Conservation (phyloP, 495 filamentous ascomycete genomes). For the Penicillium waksmanii region DNA sequence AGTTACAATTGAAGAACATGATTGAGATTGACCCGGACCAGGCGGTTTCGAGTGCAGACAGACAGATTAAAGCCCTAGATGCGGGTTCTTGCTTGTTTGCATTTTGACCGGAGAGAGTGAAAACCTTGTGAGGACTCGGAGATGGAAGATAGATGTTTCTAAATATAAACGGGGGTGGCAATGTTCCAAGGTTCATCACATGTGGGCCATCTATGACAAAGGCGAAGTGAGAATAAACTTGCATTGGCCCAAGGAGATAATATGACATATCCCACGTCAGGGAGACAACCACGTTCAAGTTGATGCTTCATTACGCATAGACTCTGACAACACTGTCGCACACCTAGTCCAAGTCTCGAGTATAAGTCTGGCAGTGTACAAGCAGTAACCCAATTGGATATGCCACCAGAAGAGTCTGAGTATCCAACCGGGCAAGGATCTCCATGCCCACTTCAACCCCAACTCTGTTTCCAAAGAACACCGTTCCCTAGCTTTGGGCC, state of each 20-base stretch:
- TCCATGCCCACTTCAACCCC: conserved; percentile 6
- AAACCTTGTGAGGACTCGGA: background rate
- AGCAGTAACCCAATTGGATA: conserved; percentile 8
- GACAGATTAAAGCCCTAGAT: conserved; percentile 23
- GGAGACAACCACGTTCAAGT: background rate
- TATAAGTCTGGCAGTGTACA: too few species aligned
- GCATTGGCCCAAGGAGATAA: background rate
- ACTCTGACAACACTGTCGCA: background rate
- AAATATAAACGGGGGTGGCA: background rate
- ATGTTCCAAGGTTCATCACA: conserved; percentile 2
- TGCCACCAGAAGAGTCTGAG: conserved; percentile 2
- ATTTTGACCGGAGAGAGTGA: conserved; percentile 20
- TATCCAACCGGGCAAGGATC: conserved; percentile 8
- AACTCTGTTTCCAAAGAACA: conserved; percentile 6
- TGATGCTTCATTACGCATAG: background rate
- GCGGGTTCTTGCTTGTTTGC: conserved; percentile 29
- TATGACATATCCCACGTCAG: background rate
- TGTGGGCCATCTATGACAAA: background rate
- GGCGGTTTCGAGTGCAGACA: conserved; percentile 17
- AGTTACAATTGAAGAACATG: background rate
- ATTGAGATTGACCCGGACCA: background rate
- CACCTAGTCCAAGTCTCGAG: background rate
- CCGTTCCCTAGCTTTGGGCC: background rate
- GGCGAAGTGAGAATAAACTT: conserved; percentile 10
- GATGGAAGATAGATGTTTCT: background rate